Evolutionary conservation across 257 asterid species (phyloP), one percentile per base, ranked within the genome.

Genomic region (Capsicum baccatum): DNA sequence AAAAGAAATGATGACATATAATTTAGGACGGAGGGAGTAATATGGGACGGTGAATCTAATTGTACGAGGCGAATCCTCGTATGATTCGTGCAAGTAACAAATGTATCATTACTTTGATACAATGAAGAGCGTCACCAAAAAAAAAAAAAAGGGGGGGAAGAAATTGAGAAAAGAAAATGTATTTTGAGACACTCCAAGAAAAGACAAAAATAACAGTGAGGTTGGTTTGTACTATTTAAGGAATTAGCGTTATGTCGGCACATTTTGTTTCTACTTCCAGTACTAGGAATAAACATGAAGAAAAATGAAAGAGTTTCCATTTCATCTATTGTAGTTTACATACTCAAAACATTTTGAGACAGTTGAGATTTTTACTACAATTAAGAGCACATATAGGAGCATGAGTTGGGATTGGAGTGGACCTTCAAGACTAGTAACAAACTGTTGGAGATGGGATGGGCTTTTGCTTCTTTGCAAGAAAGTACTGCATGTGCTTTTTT

Each of bases 381-480:
- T 16, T 4, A 0, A 69, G 15, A 69, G 10, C 8, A 60, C 1
- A 48, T 1, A 19, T 19, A 47, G 6, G 15, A 71, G 17, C 17
- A 71, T 71, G 79, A 71, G 37, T 47, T 10, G 39, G 57, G 35
- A 17, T 47, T 5, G 57, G 15, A 47, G 26, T 71, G 79, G 57
- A 44, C 79, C 11, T 42, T 71, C 79, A 71, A 47, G 44, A 71
- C 9, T 70, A 10, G 44, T 64, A 71, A 47, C 79, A 71, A 71
- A 44, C 1, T 71, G 39, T 71, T 71, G 56, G 56, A 4, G 26
- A 4, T 8, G 64, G 60, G 62, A 8, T 54, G 81, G 9, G 0
- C 3, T 76, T 10, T 33, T 76, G 64, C 81, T 76, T 76, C 63
- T 76, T 1, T 82, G 54, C 63, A 64, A 50, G 35, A 82, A 82